Percentiles rank a stretch among this genome's conserved stretches.
Conservation (phyloP, 352 stramenopile genomes). For the Stramenopiles sp. region DNA sequence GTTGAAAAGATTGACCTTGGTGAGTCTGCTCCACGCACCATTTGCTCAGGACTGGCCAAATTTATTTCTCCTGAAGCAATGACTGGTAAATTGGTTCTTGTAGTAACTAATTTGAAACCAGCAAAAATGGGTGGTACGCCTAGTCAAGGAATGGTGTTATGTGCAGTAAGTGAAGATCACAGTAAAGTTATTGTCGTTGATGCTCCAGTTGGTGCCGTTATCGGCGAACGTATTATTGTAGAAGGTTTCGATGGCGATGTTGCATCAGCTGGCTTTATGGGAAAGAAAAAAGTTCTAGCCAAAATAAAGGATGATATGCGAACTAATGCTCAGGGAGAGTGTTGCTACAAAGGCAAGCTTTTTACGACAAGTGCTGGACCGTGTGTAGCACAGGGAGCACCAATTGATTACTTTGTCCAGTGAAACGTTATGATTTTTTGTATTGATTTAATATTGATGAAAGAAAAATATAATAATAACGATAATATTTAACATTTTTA, state of each 20-base stretch:
- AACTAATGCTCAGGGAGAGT: constrained; percentile 21
- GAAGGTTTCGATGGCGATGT: constrained; percentile 20
- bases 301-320: constrained; percentile 23
- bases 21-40: constrained; percentile 54
- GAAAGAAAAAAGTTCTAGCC: constrained; percentile 47
- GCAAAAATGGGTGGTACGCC: constrained; percentile 70
- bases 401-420: too few species aligned
- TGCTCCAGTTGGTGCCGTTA: constrained; percentile 40
- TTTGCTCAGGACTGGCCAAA: constrained; percentile 69
- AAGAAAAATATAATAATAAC: too few species aligned
- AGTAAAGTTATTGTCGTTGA: constrained; percentile 66
- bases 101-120: constrained; percentile 89
- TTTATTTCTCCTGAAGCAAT: constrained; percentile 67
- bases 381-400: too few species aligned
- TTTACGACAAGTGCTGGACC: constrained; percentile 12
- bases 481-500: too few species aligned
- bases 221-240: constrained; percentile 62
- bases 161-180: constrained; percentile 36
- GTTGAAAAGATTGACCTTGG: constrained; percentile 95
- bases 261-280: constrained; percentile 24
- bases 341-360: constrained; percentile 10
- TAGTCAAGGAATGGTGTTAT: constrained; percentile 85
- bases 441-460: too few species aligned
- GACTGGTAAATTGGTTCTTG: constrained; percentile 55
- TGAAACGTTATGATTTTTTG: too few species aligned